phyloP scores from a whole-genome alignment of 495 filamentous ascomycete genomes.

The Aspergillus cavernicola region DNA sequence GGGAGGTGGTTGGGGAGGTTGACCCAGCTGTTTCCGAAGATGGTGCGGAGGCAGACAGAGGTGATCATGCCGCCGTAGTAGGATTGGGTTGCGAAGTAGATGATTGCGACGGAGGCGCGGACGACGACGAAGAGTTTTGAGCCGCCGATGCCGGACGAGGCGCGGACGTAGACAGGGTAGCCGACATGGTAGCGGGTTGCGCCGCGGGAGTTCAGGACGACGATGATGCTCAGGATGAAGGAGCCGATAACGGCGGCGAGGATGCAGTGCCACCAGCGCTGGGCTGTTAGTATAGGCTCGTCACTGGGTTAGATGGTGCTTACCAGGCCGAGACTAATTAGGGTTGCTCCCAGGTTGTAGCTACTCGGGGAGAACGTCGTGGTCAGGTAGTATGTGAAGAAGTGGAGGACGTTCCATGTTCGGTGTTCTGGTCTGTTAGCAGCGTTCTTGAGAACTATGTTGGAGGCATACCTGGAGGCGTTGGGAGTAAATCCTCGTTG shows the following conservation, averaged over 20 bases:
- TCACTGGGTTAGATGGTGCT: neutral
- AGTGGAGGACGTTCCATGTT: slow-evolving; percentile 2
- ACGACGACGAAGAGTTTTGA: neutral
- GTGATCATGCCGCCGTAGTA: slow-evolving; percentile 21
- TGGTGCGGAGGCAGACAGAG: slow-evolving; percentile 51
- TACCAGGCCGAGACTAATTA: slow-evolving; percentile 3
- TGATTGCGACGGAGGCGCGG: neutral
- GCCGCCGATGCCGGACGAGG: slow-evolving; percentile 19
- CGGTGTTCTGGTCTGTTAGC: slow-evolving; percentile 1
- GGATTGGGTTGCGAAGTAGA: slow-evolving; percentile 3
- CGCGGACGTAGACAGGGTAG: slow-evolving; percentile 55
- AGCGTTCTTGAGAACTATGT: neutral
- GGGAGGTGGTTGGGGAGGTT: slow-evolving; percentile 55
- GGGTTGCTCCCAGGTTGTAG: slow-evolving; percentile 9
- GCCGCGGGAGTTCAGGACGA: slow-evolving; percentile 17
- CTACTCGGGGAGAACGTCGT: slow-evolving; percentile 8
- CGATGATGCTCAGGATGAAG: slow-evolving; percentile 6
- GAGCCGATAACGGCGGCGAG: slow-evolving; percentile 9
- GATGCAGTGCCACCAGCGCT: slow-evolving; percentile 13
- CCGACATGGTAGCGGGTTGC: slow-evolving; percentile 31
- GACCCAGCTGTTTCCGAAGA: slow-evolving; percentile 60
- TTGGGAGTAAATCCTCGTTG: slow-evolving; percentile 14
- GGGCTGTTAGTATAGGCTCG: neutral
- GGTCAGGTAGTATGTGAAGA: slow-evolving; percentile 13
- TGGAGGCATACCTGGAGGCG: slow-evolving; percentile 2